These are phyloP conservation scores for Puccinia polysora DNA, from an alignment of 1,284 basidiomycete species.

Conservation along the genomic window DNA sequence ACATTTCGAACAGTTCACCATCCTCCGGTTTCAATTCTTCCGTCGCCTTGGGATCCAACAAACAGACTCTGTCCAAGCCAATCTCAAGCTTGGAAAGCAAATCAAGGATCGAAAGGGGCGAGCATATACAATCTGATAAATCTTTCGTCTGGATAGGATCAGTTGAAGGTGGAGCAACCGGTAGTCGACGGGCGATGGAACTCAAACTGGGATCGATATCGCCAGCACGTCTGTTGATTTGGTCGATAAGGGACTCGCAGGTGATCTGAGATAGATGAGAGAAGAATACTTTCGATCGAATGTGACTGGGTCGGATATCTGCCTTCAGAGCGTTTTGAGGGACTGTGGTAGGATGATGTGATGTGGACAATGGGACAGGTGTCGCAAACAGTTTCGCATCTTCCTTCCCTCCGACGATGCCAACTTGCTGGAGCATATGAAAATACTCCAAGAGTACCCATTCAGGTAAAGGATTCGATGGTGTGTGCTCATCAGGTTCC, in stretches of 20 bases:
- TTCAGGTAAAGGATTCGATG: slow-evolving; percentile 63
- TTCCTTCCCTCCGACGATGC: slow-evolving; percentile 27
- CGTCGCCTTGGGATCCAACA: slow-evolving; percentile 79
- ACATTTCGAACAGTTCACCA: not conserved
- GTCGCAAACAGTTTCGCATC: not conserved
- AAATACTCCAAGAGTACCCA: slow-evolving; percentile 63
- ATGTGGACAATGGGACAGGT: no score
- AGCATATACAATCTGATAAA: slow-evolving; percentile 3
- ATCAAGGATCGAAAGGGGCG: slow-evolving; percentile 11
- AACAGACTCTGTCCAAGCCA: slow-evolving; percentile 63
- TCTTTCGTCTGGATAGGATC: not conserved
- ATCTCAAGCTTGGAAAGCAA: slow-evolving; percentile 1
- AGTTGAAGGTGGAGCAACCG: not conserved
- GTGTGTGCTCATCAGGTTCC: slow-evolving; percentile 77
- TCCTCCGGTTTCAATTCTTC: slow-evolving; percentile 52
- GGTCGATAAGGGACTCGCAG: not conserved
- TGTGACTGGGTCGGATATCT: not conserved
- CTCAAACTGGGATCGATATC: not conserved
- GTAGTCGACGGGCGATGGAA: not conserved
- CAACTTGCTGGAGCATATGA: slow-evolving; percentile 46
- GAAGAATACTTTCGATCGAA: slow-evolving; percentile 18
- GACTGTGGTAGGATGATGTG: no score
- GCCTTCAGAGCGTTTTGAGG: no score
- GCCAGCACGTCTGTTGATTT: not conserved
- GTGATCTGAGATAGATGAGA: slow-evolving; percentile 3